Conservation (phyloP, 2,329 filamentous ascomycete species). For the Mollisiaceae sp. region DNA sequence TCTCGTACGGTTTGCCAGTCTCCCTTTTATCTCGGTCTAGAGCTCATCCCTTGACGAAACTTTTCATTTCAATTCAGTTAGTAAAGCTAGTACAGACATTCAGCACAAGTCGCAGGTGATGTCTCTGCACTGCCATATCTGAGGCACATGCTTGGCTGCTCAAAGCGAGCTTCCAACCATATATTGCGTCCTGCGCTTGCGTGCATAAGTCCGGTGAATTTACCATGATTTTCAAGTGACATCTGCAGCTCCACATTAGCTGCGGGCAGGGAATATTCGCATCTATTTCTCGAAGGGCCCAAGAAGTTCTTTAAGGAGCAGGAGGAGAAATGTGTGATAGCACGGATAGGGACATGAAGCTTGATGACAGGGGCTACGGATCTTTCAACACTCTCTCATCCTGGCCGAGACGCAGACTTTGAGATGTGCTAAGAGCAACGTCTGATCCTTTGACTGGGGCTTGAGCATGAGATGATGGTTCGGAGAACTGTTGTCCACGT, state of each 20-base stretch:
- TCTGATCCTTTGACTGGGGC: slow-evolving; percentile 17
- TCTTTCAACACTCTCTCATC: slow-evolving; percentile 19
- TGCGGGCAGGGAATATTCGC: slow-evolving; percentile 38
- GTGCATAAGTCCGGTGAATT: slow-evolving; percentile 37
- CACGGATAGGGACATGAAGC: slow-evolving; percentile 38
- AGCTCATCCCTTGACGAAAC: too few species aligned
- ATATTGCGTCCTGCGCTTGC: slow-evolving; percentile 34
- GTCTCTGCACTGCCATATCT: slow-evolving; percentile 14
- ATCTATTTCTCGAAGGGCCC: slow-evolving; percentile 49
- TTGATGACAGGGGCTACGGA: slow-evolving; percentile 24
- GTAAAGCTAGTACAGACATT: slow-evolving; percentile 9
- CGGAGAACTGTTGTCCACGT: slow-evolving; percentile 49
- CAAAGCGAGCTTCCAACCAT: slow-evolving; percentile 26
- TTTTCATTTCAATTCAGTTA: not conserved
- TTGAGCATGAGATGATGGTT: slow-evolving; percentile 24
- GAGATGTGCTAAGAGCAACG: slow-evolving; percentile 15
- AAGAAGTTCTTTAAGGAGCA: slow-evolving; percentile 42
- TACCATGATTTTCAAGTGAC: slow-evolving; percentile 44
- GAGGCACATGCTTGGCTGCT: slow-evolving; percentile 8
- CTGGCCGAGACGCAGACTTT: slow-evolving; percentile 19
- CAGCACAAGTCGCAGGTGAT: slow-evolving; percentile 13
- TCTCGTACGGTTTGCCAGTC: not conserved
- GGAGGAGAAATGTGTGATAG: slow-evolving; percentile 35
- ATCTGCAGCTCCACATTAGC: slow-evolving; percentile 48
- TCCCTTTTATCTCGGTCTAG: slow-evolving; percentile 3